Evolutionary conservation across 164 flowering plant species (phyloP).

Genomic region (Vitis labrusca): DNA sequence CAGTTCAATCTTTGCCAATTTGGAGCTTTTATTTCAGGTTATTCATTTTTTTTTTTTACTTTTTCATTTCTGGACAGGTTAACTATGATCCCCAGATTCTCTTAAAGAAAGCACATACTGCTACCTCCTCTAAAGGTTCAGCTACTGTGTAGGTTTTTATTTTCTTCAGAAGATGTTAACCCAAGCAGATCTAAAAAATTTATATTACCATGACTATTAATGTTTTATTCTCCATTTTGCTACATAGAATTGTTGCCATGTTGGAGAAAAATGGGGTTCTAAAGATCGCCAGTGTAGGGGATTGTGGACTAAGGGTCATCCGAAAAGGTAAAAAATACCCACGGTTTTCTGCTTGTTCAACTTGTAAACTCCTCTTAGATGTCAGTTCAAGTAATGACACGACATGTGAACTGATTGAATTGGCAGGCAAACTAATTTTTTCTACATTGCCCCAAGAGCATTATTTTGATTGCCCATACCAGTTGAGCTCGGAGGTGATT

Average conservation of each 20-base stretch:
- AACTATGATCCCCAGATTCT: conserved; percentile 72
- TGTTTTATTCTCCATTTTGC: conserved; percentile 1
- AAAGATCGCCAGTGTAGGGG: conserved; percentile 89
- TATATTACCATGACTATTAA: too few relatives aligned
- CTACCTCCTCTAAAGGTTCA: conserved; percentile 80
- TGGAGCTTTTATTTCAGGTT: too few relatives aligned
- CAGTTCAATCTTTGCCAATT: neutral
- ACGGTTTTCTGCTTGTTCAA: neutral
- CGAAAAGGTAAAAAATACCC: conserved; percentile 50
- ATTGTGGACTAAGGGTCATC: conserved; percentile 74
- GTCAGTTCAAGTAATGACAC: neutral
- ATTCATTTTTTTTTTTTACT: neutral
- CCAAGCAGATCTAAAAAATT: neutral
- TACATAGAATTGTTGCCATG: conserved; percentile 78
- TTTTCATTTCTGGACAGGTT: conserved; percentile 40
- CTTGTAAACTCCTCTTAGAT: neutral
- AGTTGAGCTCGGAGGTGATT: conserved; percentile 76
- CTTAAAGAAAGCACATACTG: conserved; percentile 79
- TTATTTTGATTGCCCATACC: conserved; percentile 96
- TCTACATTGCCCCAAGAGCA: conserved; percentile 88
- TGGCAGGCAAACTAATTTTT: conserved; percentile 59
- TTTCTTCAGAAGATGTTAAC: neutral
- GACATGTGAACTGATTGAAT: conserved; percentile 2
- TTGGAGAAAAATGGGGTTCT: conserved; percentile 69
- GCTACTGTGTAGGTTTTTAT: conserved; percentile 77